phyloP scores from a whole-genome alignment of 192 early-diverging fungal genomes.

The Haplosporangium gracile region DNA sequence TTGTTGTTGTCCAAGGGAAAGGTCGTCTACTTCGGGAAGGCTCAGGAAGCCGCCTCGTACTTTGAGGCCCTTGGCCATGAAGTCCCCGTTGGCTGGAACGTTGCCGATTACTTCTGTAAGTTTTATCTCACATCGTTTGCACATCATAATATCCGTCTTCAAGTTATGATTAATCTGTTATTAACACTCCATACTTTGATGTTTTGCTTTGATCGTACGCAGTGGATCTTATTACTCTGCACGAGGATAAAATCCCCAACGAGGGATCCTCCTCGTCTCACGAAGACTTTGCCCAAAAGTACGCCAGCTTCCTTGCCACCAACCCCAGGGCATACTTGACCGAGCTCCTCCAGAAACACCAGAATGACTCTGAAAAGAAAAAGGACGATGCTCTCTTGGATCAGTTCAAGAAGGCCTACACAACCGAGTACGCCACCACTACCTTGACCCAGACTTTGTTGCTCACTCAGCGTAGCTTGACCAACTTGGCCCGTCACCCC shows the following conservation, averaged over 20 bases:
- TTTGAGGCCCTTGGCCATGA: slow-evolving; percentile 86
- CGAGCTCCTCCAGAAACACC: slow-evolving; percentile 21
- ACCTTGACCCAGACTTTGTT: slow-evolving; percentile 68
- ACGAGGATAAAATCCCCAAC: slow-evolving; percentile 16
- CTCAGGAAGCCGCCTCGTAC: slow-evolving; percentile 73
- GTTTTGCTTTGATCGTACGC: background rate
- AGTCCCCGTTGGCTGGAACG: slow-evolving; percentile 92
- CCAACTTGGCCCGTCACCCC: slow-evolving; percentile 75
- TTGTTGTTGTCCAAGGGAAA: slow-evolving; percentile 76
- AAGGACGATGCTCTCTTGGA: slow-evolving; percentile 30
- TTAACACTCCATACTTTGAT: background rate
- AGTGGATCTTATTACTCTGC: slow-evolving; percentile 35
- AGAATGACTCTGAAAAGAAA: slow-evolving; percentile 24
- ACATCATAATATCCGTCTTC: background rate
- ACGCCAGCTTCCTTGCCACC: slow-evolving; percentile 14
- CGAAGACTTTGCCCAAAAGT: slow-evolving; percentile 35
- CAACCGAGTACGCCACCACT: slow-evolving; percentile 48
- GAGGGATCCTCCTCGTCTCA: background rate
- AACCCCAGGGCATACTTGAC: slow-evolving; percentile 41
- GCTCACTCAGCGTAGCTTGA: slow-evolving; percentile 70
- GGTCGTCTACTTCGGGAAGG: slow-evolving; percentile 79
- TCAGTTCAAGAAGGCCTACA: slow-evolving; percentile 41
- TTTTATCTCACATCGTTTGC: background rate
- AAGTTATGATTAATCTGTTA: background rate
- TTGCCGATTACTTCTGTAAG: slow-evolving; percentile 89